phyloP scores from a whole-genome alignment of 345 rosid species.

The Acer negundo region DNA sequence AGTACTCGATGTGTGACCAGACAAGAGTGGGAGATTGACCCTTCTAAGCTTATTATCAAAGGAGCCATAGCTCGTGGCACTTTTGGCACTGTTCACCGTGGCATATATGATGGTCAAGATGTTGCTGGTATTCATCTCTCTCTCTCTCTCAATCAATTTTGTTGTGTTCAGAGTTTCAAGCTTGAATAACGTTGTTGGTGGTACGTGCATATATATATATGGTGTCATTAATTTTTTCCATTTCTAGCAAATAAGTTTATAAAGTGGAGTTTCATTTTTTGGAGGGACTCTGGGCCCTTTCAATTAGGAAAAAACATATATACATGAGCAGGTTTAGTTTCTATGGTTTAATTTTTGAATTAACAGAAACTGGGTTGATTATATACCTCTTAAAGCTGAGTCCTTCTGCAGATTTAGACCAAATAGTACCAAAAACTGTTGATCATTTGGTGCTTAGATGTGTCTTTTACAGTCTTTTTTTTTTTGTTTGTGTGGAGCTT shows the following conservation, averaged over 20 bases:
- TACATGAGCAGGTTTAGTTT: neutral
- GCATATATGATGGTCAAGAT: constrained; percentile 86
- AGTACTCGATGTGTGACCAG: constrained; percentile 28
- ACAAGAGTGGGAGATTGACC: constrained; percentile 99
- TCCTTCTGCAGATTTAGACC: neutral
- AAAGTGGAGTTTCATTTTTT: no score
- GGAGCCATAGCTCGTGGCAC: constrained; percentile 91
- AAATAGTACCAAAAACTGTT: neutral
- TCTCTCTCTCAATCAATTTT: neutral
- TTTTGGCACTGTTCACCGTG: constrained; percentile 95
- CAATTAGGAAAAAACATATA: no score
- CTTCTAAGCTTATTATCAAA: constrained; percentile 79
- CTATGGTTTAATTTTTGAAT: neutral
- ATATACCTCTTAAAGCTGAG: neutral
- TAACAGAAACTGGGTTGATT: neutral
- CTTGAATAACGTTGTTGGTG: neutral
- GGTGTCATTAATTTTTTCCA: neutral
- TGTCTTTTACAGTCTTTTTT: neutral
- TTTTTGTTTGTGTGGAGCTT: neutral
- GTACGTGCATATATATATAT: no score
- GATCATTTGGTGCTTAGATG: neutral
- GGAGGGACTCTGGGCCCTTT: no score
- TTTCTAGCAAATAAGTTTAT: neutral
- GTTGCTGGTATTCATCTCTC: constrained; percentile 69
- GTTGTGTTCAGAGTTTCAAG: neutral